Base-by-base conservation (phyloP, 495 filamentous ascomycete species). In the Penicillium pancosmium region DNA sequence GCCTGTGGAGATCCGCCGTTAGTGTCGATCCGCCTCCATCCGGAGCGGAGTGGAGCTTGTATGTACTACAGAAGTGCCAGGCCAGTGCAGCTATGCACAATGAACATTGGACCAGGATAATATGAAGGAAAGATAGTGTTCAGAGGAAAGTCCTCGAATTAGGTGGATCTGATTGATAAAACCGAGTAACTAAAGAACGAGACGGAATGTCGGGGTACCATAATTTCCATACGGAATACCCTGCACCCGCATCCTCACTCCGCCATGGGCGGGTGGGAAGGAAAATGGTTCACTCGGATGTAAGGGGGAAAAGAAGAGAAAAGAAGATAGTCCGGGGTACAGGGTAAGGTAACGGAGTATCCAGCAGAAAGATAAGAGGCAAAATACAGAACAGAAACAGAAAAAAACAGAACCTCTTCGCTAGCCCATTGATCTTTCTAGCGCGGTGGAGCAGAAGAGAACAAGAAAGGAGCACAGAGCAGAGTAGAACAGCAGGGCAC, bases 351-450 rank as follows among this genome's bases (percentile, higher is more conserved):
- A 33, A 23, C 23, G 23, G 15, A 27, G 15, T n/a, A 40, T 40
- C 36, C 36, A 40, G 36, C 36, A 18, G 16, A 44, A 19, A 44
- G 13, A 44, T n/a, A 44, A 44, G 16, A 16, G 7, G 41, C 41
- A 19, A 18, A 44, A 16, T 44, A 44, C 41, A 44, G 16, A 44
- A 8, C 15, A 19, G 36, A 10, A 10, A 3, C 15, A 38, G 36
- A 31, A 31, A 1, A 31, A 6, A 31, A 31, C 5, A 40, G 12
- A n/a, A 40, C 36, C 36, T 40, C 11, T 40, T 40, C 36, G 36
- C 36, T n/a, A 40, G 36, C 36, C 36, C 36, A 40, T 40, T 18
- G 41, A 44, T 44, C 41, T 44, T 16, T 44, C 41, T 44, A 44
- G 41, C 41, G 41, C 36, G 12, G 11, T n/a, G n/a, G 6, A 40